Percentiles rank a stretch among this genome's conserved stretches.
Conservation (phyloP, 805 yeast species). For the Yamadazyma endophytica region DNA sequence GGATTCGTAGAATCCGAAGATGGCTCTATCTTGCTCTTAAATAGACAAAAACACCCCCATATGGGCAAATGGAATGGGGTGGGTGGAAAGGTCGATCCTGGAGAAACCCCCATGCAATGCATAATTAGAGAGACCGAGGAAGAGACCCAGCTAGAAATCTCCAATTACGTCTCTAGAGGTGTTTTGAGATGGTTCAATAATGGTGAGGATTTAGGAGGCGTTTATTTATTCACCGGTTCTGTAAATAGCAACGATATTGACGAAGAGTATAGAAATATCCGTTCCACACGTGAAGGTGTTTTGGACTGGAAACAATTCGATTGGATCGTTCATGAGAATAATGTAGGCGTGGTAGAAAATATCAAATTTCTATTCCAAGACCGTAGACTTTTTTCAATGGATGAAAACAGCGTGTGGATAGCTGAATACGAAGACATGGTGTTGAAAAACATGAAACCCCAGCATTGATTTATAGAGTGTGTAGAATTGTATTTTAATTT, state of each 20-base stretch:
- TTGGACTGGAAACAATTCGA: constrained; percentile 37
- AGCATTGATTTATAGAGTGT: not conserved
- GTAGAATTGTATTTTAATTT: not conserved
- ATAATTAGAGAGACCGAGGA: constrained; percentile 38
- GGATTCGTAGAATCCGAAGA: constrained; percentile 28
- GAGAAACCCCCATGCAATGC: constrained; percentile 35
- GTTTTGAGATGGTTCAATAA: constrained; percentile 29
- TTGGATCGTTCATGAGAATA: constrained; percentile 33
- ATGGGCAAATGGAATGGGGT: constrained; percentile 49
- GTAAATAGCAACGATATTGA: no score
- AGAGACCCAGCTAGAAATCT: constrained; percentile 34
- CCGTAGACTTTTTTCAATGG: constrained; percentile 22
- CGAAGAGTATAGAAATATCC: no score
- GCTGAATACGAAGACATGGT: constrained; percentile 26
- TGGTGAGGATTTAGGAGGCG: constrained; percentile 28
- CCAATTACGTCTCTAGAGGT: constrained; percentile 28
- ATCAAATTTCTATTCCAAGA: constrained; percentile 19
- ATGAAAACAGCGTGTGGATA: constrained; percentile 19
- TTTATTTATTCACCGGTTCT: constrained; percentile 36
- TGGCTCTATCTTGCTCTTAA: constrained; percentile 29
- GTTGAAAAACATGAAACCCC: constrained; percentile 11
- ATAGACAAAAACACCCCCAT: constrained; percentile 41
- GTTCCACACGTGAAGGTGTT: constrained; percentile 33
- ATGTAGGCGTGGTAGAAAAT: constrained; percentile 39
- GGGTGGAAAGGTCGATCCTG: constrained; percentile 37